Base-by-base conservation (phyloP, 106 monocot species). In the Platanthera zijinensis region DNA sequence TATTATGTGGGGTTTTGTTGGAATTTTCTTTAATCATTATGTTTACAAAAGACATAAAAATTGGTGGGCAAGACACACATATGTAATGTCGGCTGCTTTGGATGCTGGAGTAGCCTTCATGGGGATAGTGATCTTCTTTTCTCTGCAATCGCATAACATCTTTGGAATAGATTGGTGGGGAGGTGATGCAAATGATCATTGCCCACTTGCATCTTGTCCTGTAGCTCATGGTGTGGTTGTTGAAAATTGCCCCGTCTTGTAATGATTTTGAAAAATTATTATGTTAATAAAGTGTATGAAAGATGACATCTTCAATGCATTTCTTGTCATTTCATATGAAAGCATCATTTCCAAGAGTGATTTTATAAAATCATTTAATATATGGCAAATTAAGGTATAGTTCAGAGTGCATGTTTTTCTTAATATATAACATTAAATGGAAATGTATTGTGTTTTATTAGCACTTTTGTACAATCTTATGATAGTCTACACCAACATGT, bases 71-170 rank as follows among this genome's bases (percentile, higher is more conserved):
- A 85, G 78, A 80, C 85, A 96, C 71, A 93, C 84, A 50, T 96
- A 96, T 52, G 85, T 96, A 28, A 75, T 96, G 28, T 87, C 96
- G 4, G 96, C 89, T 5, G 89, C 83, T 3, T 78, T 93, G 0
- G 93, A 96, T 57, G 96, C 90, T 2, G 96, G 96, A 1, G 78
- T 90, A 2, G 93, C 90, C 12, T 96, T 96, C 84, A 96, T 90
- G 96, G 96, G 84, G 0, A 89, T 96, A 32, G 74, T 93, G 3
- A 51, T 84, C 0, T 96, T 86, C 82, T 81, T 87, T 51, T 74
- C 87, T 2, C 83, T 96, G 0, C 89, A 89, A 61, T 85, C 77
- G 17, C 25, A 82, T 7, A 61, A 82, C 28, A 70, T 57, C 10
- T 76, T 83, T 30, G 21, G 74, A 0, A 54, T 92, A 9, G 14